Evolutionary conservation across 345 rosid genomes (phyloP).

Genomic region (Cardamine occulta): DNA sequence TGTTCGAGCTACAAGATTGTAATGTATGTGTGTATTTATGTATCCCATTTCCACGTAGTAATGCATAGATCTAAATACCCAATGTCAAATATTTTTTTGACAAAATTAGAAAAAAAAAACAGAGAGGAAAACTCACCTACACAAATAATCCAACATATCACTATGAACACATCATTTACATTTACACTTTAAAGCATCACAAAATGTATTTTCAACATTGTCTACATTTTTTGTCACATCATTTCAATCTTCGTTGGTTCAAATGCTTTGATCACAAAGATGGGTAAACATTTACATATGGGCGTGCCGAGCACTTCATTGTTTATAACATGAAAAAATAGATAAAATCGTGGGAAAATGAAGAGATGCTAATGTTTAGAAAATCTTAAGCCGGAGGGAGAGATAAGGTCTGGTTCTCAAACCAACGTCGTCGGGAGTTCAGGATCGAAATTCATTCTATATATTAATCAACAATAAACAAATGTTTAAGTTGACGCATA

Average conservation of each 20-base stretch:
- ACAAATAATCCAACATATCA: not conserved
- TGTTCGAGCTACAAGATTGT: constrained; percentile 7
- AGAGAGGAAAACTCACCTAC: not conserved
- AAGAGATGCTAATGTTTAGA: constrained; percentile 2
- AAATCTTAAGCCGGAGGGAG: not conserved
- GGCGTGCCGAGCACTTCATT: constrained; percentile 38
- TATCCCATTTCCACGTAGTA: not conserved
- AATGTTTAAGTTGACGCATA: not conserved
- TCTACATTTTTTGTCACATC: not conserved
- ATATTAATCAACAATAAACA: constrained; percentile 14
- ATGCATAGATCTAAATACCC: not conserved
- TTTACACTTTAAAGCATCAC: not conserved
- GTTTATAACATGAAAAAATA: constrained; percentile 15
- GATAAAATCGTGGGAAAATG: not conserved
- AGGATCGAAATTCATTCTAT: constrained; percentile 18
- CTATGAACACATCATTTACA: not conserved
- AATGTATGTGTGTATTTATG: not conserved
- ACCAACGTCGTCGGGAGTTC: constrained; percentile 17
- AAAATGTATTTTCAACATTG: not conserved
- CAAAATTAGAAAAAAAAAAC: not conserved
- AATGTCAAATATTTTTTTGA: not conserved
- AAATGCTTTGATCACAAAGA: not conserved
- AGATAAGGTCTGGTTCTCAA: constrained; percentile 22
- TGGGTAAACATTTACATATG: constrained; percentile 13
- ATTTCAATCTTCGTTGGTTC: not conserved